Percentiles rank a stretch among this genome's conserved stretches.
Conservation (phyloP, 202 grass and related monocot genomes). For the Setaria italica region DNA sequence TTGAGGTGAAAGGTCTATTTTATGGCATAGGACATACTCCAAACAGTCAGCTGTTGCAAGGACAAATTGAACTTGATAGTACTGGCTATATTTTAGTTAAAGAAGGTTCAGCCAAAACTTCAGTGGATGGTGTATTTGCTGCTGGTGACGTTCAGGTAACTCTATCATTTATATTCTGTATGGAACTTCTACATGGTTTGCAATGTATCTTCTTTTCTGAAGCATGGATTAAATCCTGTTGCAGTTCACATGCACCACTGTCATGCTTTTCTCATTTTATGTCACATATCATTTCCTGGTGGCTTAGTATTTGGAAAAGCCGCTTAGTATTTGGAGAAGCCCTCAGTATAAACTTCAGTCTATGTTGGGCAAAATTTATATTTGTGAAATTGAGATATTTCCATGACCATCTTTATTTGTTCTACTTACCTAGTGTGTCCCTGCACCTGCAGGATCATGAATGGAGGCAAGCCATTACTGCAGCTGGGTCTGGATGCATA, state of each 20-base stretch:
- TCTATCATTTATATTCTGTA: constrained; percentile 3
- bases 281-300: constrained; percentile 30
- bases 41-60: constrained; percentile 91
- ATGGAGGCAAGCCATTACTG: constrained; percentile 98
- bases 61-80: constrained; percentile 87
- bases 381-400: constrained; percentile 34
- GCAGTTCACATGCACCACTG: constrained; percentile 8
- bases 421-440: constrained; percentile 28
- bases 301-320: not conserved
- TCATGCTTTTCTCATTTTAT: constrained; percentile 15
- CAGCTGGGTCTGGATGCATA: constrained; percentile 92
- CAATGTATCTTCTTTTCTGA: not conserved
- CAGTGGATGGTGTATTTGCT: constrained; percentile 96
- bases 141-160: constrained; percentile 98
- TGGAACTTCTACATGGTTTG: constrained; percentile 30
- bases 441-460: constrained; percentile 79
- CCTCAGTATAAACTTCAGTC: not conserved
- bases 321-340: constrained; percentile 23
- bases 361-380: constrained; percentile 16
- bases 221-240: constrained; percentile 23
- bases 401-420: constrained; percentile 29
- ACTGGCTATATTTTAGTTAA: constrained; percentile 88
- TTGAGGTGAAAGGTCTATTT: constrained; percentile 96
- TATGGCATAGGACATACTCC: constrained; percentile 97
- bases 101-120: constrained; percentile 83